Evolutionary conservation across 2,329 filamentous ascomycete genomes (phyloP).

Genomic region (Penicillium sp.): DNA sequence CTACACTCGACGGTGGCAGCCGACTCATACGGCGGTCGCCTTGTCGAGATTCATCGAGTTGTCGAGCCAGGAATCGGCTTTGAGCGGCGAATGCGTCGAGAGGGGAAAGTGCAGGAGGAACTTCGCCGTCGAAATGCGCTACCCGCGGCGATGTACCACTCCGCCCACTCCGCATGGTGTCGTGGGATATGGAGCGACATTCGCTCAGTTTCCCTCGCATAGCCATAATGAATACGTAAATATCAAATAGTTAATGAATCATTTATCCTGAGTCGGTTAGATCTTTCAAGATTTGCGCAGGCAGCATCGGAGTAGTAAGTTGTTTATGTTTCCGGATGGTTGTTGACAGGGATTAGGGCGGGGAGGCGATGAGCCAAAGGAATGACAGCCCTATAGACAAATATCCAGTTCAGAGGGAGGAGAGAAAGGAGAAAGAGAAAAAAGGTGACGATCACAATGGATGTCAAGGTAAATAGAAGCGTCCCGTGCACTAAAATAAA

Average conservation of each 20-base stretch:
- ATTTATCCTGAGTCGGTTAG: slow-evolving; percentile 13
- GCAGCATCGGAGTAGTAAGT: slow-evolving; percentile 37
- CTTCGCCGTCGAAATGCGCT: slow-evolving; percentile 68
- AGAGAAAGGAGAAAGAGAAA: slow-evolving; percentile 11
- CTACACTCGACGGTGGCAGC: slow-evolving; percentile 76
- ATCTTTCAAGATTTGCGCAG: slow-evolving; percentile 1
- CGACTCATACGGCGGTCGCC: slow-evolving; percentile 79
- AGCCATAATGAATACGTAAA: slow-evolving; percentile 44
- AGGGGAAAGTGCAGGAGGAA: slow-evolving; percentile 84
- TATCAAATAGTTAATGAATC: neutral
- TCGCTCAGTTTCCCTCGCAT: slow-evolving; percentile 60
- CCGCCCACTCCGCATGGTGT: slow-evolving; percentile 51
- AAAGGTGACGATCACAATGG: slow-evolving; percentile 28
- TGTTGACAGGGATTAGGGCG: slow-evolving; percentile 7
- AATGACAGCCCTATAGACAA: slow-evolving; percentile 25
- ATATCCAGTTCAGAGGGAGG: neutral
- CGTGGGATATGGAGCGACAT: slow-evolving; percentile 57
- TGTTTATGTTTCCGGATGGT: neutral
- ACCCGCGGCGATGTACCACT: slow-evolving; percentile 65
- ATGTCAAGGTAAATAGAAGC: slow-evolving; percentile 5
- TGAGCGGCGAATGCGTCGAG: slow-evolving; percentile 94
- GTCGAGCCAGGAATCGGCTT: slow-evolving; percentile 79
- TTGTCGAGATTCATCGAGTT: slow-evolving; percentile 75
- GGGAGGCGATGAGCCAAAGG: slow-evolving; percentile 22
- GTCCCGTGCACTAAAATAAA: slow-evolving; percentile 17